phyloP scores from a whole-genome alignment of 306 rosid genomes.

The Macrotyloma uniflorum region DNA sequence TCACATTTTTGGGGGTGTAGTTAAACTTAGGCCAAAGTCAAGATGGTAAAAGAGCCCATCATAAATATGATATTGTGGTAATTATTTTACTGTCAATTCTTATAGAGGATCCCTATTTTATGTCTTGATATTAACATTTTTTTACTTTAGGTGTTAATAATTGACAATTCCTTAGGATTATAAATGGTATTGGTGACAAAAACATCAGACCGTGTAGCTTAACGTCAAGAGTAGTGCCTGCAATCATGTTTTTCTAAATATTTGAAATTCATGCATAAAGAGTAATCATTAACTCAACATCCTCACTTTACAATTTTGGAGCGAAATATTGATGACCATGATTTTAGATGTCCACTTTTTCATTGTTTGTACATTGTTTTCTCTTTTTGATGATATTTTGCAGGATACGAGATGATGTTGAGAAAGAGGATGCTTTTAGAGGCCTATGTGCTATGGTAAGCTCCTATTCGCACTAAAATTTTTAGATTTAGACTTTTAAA shows the following conservation, averaged over 20 bases:
- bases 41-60: background rate
- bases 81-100: background rate
- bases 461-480: slow-evolving; percentile 17
- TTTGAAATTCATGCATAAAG: slow-evolving; percentile 9
- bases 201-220: background rate
- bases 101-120: background rate
- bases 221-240: background rate
- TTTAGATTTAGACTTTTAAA: slow-evolving; percentile 4
- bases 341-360: background rate
- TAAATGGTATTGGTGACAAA: background rate
- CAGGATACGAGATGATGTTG: slow-evolving; percentile 97
- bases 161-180: background rate
- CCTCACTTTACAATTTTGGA: slow-evolving; percentile 25
- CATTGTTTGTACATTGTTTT: slow-evolving; percentile 32
- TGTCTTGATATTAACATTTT: background rate
- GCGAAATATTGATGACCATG: too few relatives aligned
- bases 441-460: slow-evolving; percentile 97
- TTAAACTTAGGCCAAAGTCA: background rate
- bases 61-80: background rate
- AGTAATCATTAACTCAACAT: slow-evolving; percentile 6
- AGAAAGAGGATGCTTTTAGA: slow-evolving; percentile 97
- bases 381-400: slow-evolving; percentile 39
- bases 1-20: background rate
- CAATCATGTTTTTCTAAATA: background rate
- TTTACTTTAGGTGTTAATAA: background rate